These are phyloP conservation scores for Chalciporus sp. DNA, from an alignment of 1,284 basidiomycete species.

Conservation along the genomic window DNA sequence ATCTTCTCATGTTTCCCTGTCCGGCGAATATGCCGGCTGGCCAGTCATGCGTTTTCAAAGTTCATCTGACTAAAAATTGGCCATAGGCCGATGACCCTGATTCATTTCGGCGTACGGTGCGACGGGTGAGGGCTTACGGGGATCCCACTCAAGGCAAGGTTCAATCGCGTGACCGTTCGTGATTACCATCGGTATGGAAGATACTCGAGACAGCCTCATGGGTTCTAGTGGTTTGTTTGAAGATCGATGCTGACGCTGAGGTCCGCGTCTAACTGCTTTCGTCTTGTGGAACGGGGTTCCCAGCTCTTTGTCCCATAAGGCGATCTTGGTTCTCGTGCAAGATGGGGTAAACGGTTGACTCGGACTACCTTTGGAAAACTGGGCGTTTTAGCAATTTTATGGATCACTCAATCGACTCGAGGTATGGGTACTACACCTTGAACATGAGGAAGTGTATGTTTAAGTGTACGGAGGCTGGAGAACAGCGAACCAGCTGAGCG, in stretches of 20 bases:
- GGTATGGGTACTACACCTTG: too few species aligned
- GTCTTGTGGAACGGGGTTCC: too few species aligned
- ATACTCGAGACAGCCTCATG: too few species aligned
- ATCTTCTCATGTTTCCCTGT: slow-evolving; percentile 4
- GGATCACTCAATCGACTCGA: too few species aligned
- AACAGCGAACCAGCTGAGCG: too few species aligned
- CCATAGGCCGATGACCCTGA: slow-evolving; percentile 26
- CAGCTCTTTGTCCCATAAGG: too few species aligned
- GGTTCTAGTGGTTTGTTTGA: background rate
- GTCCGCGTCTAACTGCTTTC: background rate
- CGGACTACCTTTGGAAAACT: background rate
- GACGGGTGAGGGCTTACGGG: slow-evolving; percentile 15
- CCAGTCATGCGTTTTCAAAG: slow-evolving; percentile 11
- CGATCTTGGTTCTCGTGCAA: background rate
- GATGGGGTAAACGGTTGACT: background rate
- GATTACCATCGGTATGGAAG: background rate
- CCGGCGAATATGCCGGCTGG: slow-evolving; percentile 1
- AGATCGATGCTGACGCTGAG: background rate
- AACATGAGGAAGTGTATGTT: too few species aligned
- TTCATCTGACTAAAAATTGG: background rate
- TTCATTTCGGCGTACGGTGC: slow-evolving; percentile 33
- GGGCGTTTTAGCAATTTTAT: background rate
- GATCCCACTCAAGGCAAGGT: slow-evolving; percentile 16
- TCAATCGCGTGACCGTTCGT: slow-evolving; percentile 4
- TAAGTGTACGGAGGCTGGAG: too few species aligned